phyloP scores from a whole-genome alignment of 192 early-diverging fungal species.

The Coemansia reversa region DNA sequence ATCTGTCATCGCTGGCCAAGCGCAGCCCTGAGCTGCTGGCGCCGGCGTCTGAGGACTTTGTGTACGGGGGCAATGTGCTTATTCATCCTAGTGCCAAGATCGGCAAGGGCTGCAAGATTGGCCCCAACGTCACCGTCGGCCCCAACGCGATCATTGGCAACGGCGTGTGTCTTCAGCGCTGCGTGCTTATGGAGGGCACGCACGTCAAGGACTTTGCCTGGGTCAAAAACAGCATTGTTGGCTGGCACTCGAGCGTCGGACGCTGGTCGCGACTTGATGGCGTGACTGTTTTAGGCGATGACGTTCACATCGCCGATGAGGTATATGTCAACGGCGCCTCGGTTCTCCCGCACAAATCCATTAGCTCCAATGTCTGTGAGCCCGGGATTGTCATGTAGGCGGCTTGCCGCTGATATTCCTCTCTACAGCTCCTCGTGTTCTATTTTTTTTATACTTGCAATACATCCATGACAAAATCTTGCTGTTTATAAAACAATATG shows the following conservation, averaged over 20 bases:
- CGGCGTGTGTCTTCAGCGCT: slow-evolving; percentile 88
- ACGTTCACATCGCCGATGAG: slow-evolving; percentile 93
- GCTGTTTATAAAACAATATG: too few species aligned
- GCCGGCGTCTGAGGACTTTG: slow-evolving; percentile 64
- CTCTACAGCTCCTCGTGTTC: too few species aligned
- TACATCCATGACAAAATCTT: too few species aligned
- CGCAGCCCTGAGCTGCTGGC: slow-evolving; percentile 69
- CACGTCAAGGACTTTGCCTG: slow-evolving; percentile 87
- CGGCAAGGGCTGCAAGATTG: slow-evolving; percentile 94
- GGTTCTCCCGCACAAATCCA: slow-evolving; percentile 96
- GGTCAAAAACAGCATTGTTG: slow-evolving; percentile 88
- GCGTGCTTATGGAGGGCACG: slow-evolving; percentile 84
- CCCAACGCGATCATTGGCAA: slow-evolving; percentile 88
- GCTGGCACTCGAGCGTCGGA: slow-evolving; percentile 94
- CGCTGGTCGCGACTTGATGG: slow-evolving; percentile 95
- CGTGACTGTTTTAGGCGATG: slow-evolving; percentile 93
- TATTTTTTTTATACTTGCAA: too few species aligned
- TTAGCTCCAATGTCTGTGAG: slow-evolving; percentile 83
- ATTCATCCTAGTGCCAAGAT: slow-evolving; percentile 89
- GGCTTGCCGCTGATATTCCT: too few species aligned
- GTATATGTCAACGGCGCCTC: slow-evolving; percentile 93
- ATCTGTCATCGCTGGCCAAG: slow-evolving; percentile 81
- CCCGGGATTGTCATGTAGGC: slow-evolving; percentile 93
- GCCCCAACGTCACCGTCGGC: slow-evolving; percentile 96
- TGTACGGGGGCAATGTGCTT: slow-evolving; percentile 87